These are phyloP conservation scores for Tolypocladium inflatum DNA, from an alignment of 2,329 filamentous ascomycete genomes.

Conservation along the genomic window DNA sequence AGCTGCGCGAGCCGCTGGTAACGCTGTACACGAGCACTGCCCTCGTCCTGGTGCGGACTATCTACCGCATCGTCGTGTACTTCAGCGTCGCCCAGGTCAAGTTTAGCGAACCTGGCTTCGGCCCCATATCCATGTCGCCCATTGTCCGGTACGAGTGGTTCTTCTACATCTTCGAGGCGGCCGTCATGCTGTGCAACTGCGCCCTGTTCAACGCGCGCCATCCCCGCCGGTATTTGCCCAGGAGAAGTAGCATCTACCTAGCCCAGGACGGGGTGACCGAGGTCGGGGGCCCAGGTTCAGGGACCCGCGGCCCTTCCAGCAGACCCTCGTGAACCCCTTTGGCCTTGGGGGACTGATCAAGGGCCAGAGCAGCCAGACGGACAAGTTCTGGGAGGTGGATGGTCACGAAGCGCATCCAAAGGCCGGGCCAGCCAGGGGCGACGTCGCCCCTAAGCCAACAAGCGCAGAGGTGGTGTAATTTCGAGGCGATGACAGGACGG, in stretches of 20 bases:
- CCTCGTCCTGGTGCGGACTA: conserved; percentile 42
- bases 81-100: conserved; percentile 36
- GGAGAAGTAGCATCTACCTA: not conserved
- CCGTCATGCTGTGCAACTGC: conserved; percentile 41
- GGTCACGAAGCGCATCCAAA: not conserved
- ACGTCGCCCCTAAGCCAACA: not conserved
- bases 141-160: conserved; percentile 48
- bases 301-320: not conserved
- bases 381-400: not conserved
- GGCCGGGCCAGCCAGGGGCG: not conserved
- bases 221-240: not conserved
- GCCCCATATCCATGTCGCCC: conserved; percentile 26
- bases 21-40: conserved; percentile 41
- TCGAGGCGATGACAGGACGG: not conserved
- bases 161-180: conserved; percentile 49
- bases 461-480: not conserved
- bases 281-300: not conserved
- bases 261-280: not conserved
- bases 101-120: conserved; percentile 24
- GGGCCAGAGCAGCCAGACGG: not conserved
- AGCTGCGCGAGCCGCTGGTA: not conserved
- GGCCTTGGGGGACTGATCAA: not conserved
- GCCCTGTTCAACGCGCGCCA: conserved; percentile 24
- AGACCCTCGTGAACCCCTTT: not conserved
- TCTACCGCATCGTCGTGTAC: conserved; percentile 51